Base-by-base conservation (phyloP, 331 rosid genomes). In the Ulmus americana region DNA sequence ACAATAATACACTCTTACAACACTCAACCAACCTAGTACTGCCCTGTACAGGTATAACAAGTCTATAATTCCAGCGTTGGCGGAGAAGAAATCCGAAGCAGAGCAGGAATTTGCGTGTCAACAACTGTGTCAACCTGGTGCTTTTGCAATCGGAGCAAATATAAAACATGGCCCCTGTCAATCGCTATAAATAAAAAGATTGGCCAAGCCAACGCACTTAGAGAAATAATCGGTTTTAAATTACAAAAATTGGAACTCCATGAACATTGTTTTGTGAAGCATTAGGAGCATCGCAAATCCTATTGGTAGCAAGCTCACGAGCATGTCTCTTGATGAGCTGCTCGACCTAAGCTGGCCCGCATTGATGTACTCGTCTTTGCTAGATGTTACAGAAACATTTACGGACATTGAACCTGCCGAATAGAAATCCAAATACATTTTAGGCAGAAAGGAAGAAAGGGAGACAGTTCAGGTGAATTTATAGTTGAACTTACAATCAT, bases 331-430 rank as follows among this genome's bases (percentile, higher is more conserved):
- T 2, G 67, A 63, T 20, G 97, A 80, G 74, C 81, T 50, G 86
- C 86, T 77, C 71, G 52, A 60, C 13, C 70, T 80, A 46, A 74
- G 48, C 78, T 85, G 95, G 47, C 97, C 91, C 16, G 91, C 86
- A 63, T 71, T 85, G 64, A 83, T 45, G 77, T 75, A 87, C 65
- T 85, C 80, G 58, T 90, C 94, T 81, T 82, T 89, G 82, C 83
- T 79, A 6, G 88, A 71, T 38, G 85, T 79, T 66, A 87, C 65
- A 2, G 98, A 89, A 65, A 92, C 98, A 53, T 92, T 92, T 57
- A 92, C 97, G 5, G 97, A 65, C 69, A 62, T 45, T n/a, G 98
- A 89, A 73, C 98, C 98, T 92, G 90, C 46, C 68, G 72, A 80
- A 22, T 56, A 67, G 28, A 57, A 68, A 18, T 10, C 38, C 46